Evolutionary conservation across 164 flowering plant genomes (phyloP).

Genomic region (Litsea cubeba): DNA sequence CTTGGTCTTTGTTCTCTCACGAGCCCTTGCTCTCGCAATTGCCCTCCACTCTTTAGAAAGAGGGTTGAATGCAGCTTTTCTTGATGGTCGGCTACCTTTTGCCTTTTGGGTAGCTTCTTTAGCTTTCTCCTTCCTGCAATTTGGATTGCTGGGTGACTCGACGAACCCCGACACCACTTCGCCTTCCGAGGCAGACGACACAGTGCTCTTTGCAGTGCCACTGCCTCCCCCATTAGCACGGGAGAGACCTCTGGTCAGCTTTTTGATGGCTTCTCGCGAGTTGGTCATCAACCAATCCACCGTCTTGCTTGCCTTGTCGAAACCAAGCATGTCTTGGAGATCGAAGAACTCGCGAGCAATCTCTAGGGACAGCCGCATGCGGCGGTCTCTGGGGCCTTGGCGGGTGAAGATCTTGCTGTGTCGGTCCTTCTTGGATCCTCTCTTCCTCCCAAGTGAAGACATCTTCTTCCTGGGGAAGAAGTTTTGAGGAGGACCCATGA

Average conservation of each 20-base stretch:
- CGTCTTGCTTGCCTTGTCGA: slow-evolving; percentile 69
- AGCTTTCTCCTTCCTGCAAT: slow-evolving; percentile 1
- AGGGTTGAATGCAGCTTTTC: slow-evolving; percentile 19
- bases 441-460: slow-evolving; percentile 7
- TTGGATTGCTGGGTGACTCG: slow-evolving; percentile 6
- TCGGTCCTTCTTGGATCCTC: slow-evolving; percentile 44
- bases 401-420: slow-evolving; percentile 80
- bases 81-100: slow-evolving; percentile 12
- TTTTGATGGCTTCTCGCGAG: slow-evolving; percentile 47
- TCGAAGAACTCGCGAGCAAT: slow-evolving; percentile 57
- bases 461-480: neutral
- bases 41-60: slow-evolving; percentile 34
- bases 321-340: slow-evolving; percentile 64
- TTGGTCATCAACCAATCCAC: slow-evolving; percentile 60
- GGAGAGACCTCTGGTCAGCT: slow-evolving; percentile 20
- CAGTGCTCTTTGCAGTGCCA: slow-evolving; percentile 1
- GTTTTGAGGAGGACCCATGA: neutral
- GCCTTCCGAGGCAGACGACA: slow-evolving; percentile 37
- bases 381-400: slow-evolving; percentile 58
- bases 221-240: slow-evolving; percentile 11
- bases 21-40: slow-evolving; percentile 56
- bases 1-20: slow-evolving; percentile 42
- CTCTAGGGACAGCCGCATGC: slow-evolving; percentile 75
- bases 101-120: slow-evolving; percentile 12
- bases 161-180: slow-evolving; percentile 35